Base-by-base conservation (phyloP, 176 grass and related monocot species). In the Secale cereale region DNA sequence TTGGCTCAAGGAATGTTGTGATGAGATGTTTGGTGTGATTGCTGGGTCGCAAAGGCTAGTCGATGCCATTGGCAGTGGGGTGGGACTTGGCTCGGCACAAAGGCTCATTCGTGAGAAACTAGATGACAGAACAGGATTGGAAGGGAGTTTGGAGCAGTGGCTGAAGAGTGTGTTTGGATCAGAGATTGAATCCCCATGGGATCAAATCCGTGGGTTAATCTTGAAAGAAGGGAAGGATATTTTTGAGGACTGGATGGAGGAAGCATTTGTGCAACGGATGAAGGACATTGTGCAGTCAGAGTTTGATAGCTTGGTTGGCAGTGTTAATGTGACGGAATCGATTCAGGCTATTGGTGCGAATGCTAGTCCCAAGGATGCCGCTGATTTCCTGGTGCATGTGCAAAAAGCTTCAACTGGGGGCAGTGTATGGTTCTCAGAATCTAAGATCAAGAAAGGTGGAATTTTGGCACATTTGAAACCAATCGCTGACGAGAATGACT, bases 161-260 rank as follows among this genome's bases (percentile, higher is more conserved):
- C 87, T 99, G 62, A 99, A 87, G 92, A 91, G 84, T 33, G 94
- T 94, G 32, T 94, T 98, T 84, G 97, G 97, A 41, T 92, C 91
- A 1, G 97, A 99, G 60, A 92, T 89, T 84, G 92, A 99, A 85
- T 96, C 97, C 13, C 91, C 97, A 37, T 99, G 97, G 97, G 85
- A 96, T 82, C 93, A 96, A 86, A 96, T 99, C 74, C 81, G 94
- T 37, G 92, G 91, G 3, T 77, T 94, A 37, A 92, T 97, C 70
- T 81, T 99, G 88, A 99, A 97, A 86, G 88, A 94, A 45, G 86
- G 56, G 40, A 99, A 97, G 67, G 94, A 97, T 76, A 85, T 99
- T 86, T 96, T 99, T 61, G 97, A 99, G 78, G 84, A 91, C 76
- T 85, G 84, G 82, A 87, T 99, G 90, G 97, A 99, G 82, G 88